Base-by-base conservation (phyloP, 305 asterid species). In the Solanum chacoense region DNA sequence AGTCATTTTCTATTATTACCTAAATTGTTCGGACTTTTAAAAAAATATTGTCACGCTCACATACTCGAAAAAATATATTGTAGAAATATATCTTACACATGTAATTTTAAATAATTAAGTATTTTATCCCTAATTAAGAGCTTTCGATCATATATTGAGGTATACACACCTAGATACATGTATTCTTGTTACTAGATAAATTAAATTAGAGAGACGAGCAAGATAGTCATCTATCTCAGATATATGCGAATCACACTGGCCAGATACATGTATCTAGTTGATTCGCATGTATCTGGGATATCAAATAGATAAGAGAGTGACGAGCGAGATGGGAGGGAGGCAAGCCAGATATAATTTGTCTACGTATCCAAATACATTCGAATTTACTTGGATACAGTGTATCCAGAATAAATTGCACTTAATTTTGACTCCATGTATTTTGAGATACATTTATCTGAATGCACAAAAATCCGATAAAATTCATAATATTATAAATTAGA, bases 371-470 rank as follows among this genome's bases (percentile, higher is more conserved):
- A 14, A 45, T 45, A 50, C 65, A 50, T 50, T 50, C n/a, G n/a
- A 6, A 55, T 55, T 1, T 55, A 18, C 16, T 18, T 18, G 0
- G 5, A 55, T 55, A 55, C 2, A 55, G 0, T 55, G 2, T 55
- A 18, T 55, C 24, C 1, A 16, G 0, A 55, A 55, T 2, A 18
- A 55, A 18, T 55, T 18, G 7, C 0, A 38, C 50, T 0, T 18
- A 18, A 55, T 55, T 55, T 55, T 55, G 1, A 55, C 2, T 55
- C 0, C 1, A 7, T 55, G 1, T 55, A 50, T 50, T 0, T 0
- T 7, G n/a, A 50, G 4, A 50, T 50, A 6, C 4, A 50, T 50
- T 0, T 0, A 50, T 59, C 6, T 59, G 3, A 0, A 59, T 59
- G 12, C 28, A 59, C 28, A 22, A 59, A 50, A 40, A 59, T 20